Evolutionary conservation across 2,329 filamentous ascomycete species (phyloP).

Genomic region (Pyricularia sp.): DNA sequence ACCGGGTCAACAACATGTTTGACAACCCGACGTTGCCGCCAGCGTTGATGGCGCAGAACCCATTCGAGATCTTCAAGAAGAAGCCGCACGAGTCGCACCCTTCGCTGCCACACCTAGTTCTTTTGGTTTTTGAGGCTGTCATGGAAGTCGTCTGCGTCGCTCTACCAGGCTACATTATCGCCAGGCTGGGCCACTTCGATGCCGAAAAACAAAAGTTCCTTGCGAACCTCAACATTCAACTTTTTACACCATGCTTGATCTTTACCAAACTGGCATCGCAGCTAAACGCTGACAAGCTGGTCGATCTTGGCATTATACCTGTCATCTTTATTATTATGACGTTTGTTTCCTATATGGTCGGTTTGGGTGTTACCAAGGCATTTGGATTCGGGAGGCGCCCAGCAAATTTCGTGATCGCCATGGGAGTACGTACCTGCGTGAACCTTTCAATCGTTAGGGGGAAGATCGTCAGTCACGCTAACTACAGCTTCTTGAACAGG

Average conservation of each 20-base stretch:
- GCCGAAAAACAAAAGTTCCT: slow-evolving; percentile 93
- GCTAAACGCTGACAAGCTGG: slow-evolving; percentile 78
- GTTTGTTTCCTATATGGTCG: slow-evolving; percentile 68
- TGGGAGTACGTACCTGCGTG: slow-evolving; percentile 45
- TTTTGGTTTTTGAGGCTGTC: slow-evolving; percentile 89
- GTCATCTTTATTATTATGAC: slow-evolving; percentile 86
- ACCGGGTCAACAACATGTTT: slow-evolving; percentile 22
- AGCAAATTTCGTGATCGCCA: slow-evolving; percentile 88
- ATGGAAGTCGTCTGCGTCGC: slow-evolving; percentile 92
- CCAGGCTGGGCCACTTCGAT: slow-evolving; percentile 82
- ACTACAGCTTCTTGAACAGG: slow-evolving; percentile 24
- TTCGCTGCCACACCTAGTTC: slow-evolving; percentile 52
- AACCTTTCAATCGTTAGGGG: background rate
- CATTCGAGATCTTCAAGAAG: slow-evolving; percentile 25
- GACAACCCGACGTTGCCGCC: slow-evolving; percentile 6
- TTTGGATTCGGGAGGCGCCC: slow-evolving; percentile 77
- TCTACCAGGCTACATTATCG: slow-evolving; percentile 85
- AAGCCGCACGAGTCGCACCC: slow-evolving; percentile 43
- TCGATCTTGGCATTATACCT: slow-evolving; percentile 88
- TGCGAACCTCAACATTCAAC: slow-evolving; percentile 87
- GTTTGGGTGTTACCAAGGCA: slow-evolving; percentile 54
- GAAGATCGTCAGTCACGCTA: slow-evolving; percentile 3
- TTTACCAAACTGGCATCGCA: slow-evolving; percentile 96
- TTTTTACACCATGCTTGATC: slow-evolving; percentile 95
- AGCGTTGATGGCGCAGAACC: slow-evolving; percentile 19